Evolutionary conservation across 192 early-diverging fungal genomes (phyloP).

Genomic region (Spizellomyces sp.): DNA sequence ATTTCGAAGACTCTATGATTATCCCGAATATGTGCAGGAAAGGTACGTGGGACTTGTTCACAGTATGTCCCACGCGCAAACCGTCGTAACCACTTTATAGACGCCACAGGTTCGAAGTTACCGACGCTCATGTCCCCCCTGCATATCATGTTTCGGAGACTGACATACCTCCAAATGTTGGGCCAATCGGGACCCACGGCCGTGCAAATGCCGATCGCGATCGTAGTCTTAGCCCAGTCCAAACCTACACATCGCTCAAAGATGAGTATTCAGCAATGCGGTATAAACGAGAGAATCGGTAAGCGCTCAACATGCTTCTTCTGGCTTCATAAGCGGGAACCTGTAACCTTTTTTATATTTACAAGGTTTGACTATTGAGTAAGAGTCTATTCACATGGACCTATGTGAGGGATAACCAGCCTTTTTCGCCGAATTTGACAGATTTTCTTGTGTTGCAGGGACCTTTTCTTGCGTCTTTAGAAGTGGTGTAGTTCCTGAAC

Average conservation of each 20-base stretch:
- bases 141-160: constrained; percentile 12
- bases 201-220: constrained; percentile 6
- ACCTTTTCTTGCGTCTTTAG: no score
- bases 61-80: no score
- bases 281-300: constrained; percentile 12
- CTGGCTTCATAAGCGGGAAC: background rate
- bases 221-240: constrained; percentile 1
- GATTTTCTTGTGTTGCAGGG: no score
- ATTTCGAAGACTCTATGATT: background rate
- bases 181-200: constrained; percentile 15
- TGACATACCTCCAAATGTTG: background rate
- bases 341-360: no score
- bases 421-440: no score
- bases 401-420: no score
- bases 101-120: background rate
- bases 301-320: background rate
- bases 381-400: no score
- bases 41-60: background rate
- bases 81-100: background rate
- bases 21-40: background rate
- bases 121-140: constrained; percentile 16
- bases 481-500: no score
- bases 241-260: background rate
- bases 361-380: no score
- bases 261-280: background rate